A percentile compares a stretch with the other conserved stretches of the same genome.
Conservation (phyloP, 352 stramenopile genomes). For the Globisporangium nagaii region DNA sequence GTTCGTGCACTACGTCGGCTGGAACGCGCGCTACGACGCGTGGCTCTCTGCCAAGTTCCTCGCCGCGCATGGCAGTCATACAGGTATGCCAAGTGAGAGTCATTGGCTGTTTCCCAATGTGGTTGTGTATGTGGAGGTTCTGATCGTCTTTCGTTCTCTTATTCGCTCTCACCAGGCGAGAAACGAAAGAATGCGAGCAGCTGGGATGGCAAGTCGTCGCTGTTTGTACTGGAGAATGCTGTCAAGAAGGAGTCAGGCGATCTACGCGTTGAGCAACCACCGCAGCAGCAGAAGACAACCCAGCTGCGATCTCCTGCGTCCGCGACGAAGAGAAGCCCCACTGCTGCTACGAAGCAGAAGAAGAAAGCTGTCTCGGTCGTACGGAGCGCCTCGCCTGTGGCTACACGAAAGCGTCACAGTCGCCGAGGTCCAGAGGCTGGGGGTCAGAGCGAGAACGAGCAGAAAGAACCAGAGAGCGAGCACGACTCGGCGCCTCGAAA, state of each 20-base stretch:
- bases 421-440: background rate
- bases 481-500: background rate
- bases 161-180: background rate
- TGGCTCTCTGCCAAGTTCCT: conserved; percentile 46
- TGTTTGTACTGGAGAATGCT: conserved; percentile 21
- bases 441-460: background rate
- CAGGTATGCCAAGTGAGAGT: conserved; percentile 5
- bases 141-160: too few relatives aligned
- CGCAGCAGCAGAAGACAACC: background rate
- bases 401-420: background rate
- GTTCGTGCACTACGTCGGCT: conserved; percentile 75
- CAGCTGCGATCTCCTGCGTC: background rate
- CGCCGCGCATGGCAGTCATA: conserved; percentile 49
- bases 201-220: conserved; percentile 46
- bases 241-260: conserved; percentile 10
- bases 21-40: conserved; percentile 66
- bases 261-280: too few relatives aligned
- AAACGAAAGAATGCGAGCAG: conserved; percentile 31
- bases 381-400: background rate
- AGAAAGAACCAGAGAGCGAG: conserved; percentile 5
- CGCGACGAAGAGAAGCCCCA: too few relatives aligned
- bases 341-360: background rate
- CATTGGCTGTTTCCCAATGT: background rate
- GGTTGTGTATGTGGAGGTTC: background rate
- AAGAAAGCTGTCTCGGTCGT: background rate